Percentiles rank a stretch among this genome's conserved stretches.
These are phyloP conservation scores for Lentinula detonsa DNA, from an alignment of 768 basidiomycete genomes.

Conservation along the genomic window DNA sequence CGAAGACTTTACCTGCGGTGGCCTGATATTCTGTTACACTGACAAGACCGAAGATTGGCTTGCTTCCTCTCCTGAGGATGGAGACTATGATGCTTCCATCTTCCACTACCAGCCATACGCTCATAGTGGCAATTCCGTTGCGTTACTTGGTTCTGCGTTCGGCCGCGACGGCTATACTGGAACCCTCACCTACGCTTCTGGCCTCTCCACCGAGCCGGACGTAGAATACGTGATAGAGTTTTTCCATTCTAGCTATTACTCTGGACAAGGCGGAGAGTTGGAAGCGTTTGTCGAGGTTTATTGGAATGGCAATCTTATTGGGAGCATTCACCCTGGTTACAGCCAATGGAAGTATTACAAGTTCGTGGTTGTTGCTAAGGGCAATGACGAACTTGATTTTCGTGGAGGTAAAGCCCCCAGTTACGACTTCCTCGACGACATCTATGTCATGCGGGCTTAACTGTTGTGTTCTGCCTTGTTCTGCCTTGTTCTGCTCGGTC, in stretches of 20 bases:
- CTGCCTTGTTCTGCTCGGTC: no score
- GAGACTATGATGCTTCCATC: conserved; percentile 34
- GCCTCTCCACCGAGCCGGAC: conserved; percentile 29
- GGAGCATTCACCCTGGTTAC: conserved; percentile 30
- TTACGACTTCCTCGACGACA: conserved; percentile 44
- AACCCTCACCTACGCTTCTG: conserved; percentile 25
- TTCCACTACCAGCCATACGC: conserved; percentile 36
- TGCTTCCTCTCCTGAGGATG: conserved; percentile 29
- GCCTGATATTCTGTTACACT: conserved; percentile 29
- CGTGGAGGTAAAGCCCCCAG: conserved; percentile 40
- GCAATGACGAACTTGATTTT: conserved; percentile 32
- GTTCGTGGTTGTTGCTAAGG: conserved; percentile 27
- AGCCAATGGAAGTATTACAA: conserved; percentile 30
- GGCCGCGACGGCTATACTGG: conserved; percentile 30
- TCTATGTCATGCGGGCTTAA: conserved; percentile 18
- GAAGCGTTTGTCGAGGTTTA: conserved; percentile 31
- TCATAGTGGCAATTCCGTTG: conserved; percentile 32
- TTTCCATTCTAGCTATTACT: conserved; percentile 31
- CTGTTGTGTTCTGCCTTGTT: no score
- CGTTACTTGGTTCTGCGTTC: conserved; percentile 36
- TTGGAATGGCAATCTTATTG: conserved; percentile 35
- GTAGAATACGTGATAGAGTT: conserved; percentile 32
- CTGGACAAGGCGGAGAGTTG: conserved; percentile 22
- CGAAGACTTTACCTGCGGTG: conserved; percentile 32
- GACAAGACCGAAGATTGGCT: conserved; percentile 30